phyloP scores from a whole-genome alignment of 2,329 filamentous ascomycete species.

The Alternaria gansuensis region DNA sequence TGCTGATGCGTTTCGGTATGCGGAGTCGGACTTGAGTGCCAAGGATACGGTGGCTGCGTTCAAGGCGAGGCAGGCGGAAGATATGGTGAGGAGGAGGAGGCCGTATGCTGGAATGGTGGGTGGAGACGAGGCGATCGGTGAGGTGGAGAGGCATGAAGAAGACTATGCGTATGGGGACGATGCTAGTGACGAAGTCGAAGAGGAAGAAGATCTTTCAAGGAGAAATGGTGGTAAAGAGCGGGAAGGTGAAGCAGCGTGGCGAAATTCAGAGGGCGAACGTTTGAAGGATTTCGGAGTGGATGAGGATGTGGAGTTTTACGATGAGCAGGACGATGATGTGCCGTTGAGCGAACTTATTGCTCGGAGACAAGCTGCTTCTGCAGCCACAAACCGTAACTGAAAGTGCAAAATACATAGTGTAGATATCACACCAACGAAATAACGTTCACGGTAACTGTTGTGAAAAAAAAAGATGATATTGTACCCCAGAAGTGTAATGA shows the following conservation, averaged over 20 bases:
- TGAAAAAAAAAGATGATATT: background rate
- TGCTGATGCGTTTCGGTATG: conserved; percentile 51
- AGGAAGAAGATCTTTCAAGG: conserved; percentile 23
- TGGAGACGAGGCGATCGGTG: conserved; percentile 14
- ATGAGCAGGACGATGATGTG: conserved; percentile 71
- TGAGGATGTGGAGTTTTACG: conserved; percentile 74
- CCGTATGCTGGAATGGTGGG: conserved; percentile 56
- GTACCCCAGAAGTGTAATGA: conserved; percentile 15
- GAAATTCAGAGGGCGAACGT: conserved; percentile 77
- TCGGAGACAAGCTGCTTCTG: conserved; percentile 28
- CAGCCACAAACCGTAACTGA: conserved; percentile 9
- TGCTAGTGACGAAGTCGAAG: conserved; percentile 23
- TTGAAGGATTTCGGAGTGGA: conserved; percentile 82
- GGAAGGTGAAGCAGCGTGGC: conserved; percentile 70
- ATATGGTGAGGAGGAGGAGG: conserved; percentile 56
- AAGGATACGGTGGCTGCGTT: conserved; percentile 63
- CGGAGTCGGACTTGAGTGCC: conserved; percentile 50
- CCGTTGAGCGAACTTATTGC: conserved; percentile 73
- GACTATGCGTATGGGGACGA: conserved; percentile 38
- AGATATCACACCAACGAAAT: background rate
- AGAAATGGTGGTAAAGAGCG: conserved; percentile 30
- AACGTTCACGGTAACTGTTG: background rate
- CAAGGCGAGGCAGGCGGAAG: conserved; percentile 61
- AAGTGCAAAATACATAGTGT: background rate
- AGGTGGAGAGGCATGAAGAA: conserved; percentile 22